Base-by-base conservation (phyloP, 768 basidiomycete species). In the Mrakia gelida region DNA sequence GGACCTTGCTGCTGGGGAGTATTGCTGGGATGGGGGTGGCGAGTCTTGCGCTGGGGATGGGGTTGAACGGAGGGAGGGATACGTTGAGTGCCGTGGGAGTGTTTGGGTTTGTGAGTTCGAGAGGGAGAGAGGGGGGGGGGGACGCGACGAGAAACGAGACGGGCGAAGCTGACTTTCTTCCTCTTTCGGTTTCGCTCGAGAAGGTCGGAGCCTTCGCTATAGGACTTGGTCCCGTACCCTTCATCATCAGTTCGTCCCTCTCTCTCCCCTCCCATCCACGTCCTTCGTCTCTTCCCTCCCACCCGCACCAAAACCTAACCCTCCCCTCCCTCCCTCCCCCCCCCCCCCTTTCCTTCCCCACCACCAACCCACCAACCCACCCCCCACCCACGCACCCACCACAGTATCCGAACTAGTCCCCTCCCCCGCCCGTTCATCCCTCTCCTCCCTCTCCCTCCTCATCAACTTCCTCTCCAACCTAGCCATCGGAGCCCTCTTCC, bases 191-290 rank as follows among this genome's bases (percentile, higher is more conserved):
- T 23, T 62, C 43, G 43, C 26, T 43, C 38, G n/a, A 28, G 56
- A n/a, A 32, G 56, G 65, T 81, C 41, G 92, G 92, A 84, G 92
- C 92, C 0, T 98, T 95, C 84, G 92, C 95, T 1, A 85, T 92
- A 49, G 96, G 95, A 2, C 87, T 98, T 26, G 96, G 96, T 0
- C 95, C 96, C 2, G 86, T 98, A 49, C 95, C 96, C 0, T 98
- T 95, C 82, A 90, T 98, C 56, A 90, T 98, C 84, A 90, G 96
- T 45, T 71, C 88, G 91, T 81, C 93, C 91, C 83, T 79, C 92
- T 86, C 59, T 92, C 86, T 59, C 61, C 71, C 30, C 61, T 73
- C 32, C 6, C 30, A 2, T 28, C 71, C 18, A 63, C 23, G 26
- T 28, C 11, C 45, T 65, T 13, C 59, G 10, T n/a, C 3, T 13